phyloP scores from a whole-genome alignment of 2,329 filamentous ascomycete species.

The Aspergillus hiratsukae region DNA sequence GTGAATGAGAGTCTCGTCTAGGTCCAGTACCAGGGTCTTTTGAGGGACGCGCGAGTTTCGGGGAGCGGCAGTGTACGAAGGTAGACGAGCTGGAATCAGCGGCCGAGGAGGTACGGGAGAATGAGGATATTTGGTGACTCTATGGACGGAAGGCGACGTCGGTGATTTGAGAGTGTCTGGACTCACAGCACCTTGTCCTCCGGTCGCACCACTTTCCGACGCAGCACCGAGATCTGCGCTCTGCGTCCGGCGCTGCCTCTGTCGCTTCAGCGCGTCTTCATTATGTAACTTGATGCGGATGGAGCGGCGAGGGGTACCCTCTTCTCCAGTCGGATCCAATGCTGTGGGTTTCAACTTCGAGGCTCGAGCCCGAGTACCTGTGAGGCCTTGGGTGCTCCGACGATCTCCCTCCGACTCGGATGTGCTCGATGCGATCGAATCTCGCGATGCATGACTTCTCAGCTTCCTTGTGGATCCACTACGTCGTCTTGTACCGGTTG shows the following conservation, averaged over 20 bases:
- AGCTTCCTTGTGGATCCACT: slow-evolving; percentile 28
- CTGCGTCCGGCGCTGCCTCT: slow-evolving; percentile 44
- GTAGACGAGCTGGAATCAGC: slow-evolving; percentile 80
- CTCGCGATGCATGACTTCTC: slow-evolving; percentile 30
- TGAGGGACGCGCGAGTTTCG: slow-evolving; percentile 53
- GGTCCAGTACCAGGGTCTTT: slow-evolving; percentile 91
- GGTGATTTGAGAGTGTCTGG: slow-evolving; percentile 86
- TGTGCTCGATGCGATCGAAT: slow-evolving; percentile 47
- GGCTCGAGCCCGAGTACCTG: slow-evolving; percentile 21
- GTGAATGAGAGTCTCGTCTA: slow-evolving; percentile 97
- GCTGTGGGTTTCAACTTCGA: slow-evolving; percentile 24
- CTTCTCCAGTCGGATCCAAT: slow-evolving; percentile 47
- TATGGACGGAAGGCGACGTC: slow-evolving; percentile 67
- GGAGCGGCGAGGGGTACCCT: slow-evolving; percentile 68
- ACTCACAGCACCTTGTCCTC: slow-evolving; percentile 52
- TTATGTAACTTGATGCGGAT: slow-evolving; percentile 88
- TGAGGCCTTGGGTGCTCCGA: slow-evolving; percentile 17
- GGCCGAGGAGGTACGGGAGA: slow-evolving; percentile 85
- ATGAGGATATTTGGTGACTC: slow-evolving; percentile 83
- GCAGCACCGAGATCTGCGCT: slow-evolving; percentile 25
- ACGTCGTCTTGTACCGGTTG: slow-evolving; percentile 25
- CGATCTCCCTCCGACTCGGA: slow-evolving; percentile 53
- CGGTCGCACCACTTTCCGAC: slow-evolving; percentile 20
- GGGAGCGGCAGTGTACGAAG: slow-evolving; percentile 67
- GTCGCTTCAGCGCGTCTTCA: slow-evolving; percentile 70